These are phyloP conservation scores for Boletus sp. DNA, from an alignment of 768 basidiomycete species.

Conservation along the genomic window DNA sequence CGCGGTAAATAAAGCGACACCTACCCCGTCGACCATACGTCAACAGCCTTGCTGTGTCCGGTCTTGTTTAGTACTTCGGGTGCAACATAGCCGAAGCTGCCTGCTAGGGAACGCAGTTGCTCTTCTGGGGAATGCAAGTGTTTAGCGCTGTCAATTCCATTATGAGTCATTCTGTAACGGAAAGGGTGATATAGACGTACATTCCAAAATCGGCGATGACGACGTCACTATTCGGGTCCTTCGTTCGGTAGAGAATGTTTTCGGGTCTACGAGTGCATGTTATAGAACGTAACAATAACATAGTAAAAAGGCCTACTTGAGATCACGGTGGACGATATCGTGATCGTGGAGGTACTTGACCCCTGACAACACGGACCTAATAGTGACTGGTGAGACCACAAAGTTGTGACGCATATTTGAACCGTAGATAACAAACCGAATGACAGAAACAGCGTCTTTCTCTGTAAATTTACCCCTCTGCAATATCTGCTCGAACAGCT, in stretches of 20 bases:
- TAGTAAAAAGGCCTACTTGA: slow-evolving; percentile 59
- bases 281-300: background rate
- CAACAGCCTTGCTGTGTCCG: slow-evolving; percentile 92
- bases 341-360: slow-evolving; percentile 89
- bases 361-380: slow-evolving; percentile 77
- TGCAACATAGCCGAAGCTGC: slow-evolving; percentile 87
- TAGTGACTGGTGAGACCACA: background rate
- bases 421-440: slow-evolving; percentile 49
- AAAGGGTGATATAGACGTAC: slow-evolving; percentile 41
- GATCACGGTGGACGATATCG: slow-evolving; percentile 93
- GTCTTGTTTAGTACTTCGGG: slow-evolving; percentile 79
- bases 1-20: slow-evolving; percentile 19
- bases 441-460: slow-evolving; percentile 77
- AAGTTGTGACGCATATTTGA: background rate
- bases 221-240: slow-evolving; percentile 72
- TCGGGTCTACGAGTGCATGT: slow-evolving; percentile 62
- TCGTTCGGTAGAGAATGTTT: slow-evolving; percentile 90
- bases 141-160: slow-evolving; percentile 59
- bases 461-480: slow-evolving; percentile 92
- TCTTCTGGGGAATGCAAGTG: slow-evolving; percentile 73
- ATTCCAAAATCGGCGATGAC: slow-evolving; percentile 99
- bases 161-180: background rate
- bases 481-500: slow-evolving; percentile 88
- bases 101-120: slow-evolving; percentile 68
- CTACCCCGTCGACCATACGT: slow-evolving; percentile 91